These are phyloP conservation scores for Lobosporangium transversale DNA, from an alignment of 192 early-diverging fungal species.

Conservation along the genomic window DNA sequence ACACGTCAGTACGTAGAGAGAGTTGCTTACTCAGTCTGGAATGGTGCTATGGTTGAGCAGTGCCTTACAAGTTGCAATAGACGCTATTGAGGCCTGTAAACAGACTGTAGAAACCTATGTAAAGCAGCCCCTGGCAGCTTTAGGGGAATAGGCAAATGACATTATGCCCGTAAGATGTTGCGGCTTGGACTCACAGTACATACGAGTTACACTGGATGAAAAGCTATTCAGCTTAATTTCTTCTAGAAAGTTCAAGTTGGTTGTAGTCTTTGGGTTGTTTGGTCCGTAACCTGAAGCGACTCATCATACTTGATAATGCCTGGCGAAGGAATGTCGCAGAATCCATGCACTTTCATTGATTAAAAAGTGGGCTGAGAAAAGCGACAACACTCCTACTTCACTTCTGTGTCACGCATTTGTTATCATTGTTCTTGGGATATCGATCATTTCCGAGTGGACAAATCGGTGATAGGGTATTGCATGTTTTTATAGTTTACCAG, in stretches of 20 bases:
- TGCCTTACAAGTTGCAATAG: background rate
- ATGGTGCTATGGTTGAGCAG: background rate
- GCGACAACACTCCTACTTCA: background rate
- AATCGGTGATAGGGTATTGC: background rate
- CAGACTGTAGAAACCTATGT: background rate
- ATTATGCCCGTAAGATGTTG: background rate
- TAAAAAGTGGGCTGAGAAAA: background rate
- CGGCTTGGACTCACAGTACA: background rate
- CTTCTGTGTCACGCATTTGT: slow-evolving; percentile 9
- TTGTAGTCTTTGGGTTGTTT: background rate
- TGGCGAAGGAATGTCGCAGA: background rate
- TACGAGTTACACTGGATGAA: background rate
- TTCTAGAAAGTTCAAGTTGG: background rate
- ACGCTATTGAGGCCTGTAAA: background rate
- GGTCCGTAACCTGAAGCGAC: slow-evolving; percentile 7
- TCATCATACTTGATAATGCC: slow-evolving; percentile 6
- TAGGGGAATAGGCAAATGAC: background rate
- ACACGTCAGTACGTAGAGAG: background rate
- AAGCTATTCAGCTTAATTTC: background rate
- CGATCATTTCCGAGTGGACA: background rate
- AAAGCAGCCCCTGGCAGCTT: background rate
- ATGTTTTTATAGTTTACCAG: background rate
- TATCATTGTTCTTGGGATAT: background rate
- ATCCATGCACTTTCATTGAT: background rate
- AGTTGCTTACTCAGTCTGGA: background rate